Evolutionary conservation across 176 grass and related monocot genomes (phyloP).

Genomic region (Triticum dicoccoides): DNA sequence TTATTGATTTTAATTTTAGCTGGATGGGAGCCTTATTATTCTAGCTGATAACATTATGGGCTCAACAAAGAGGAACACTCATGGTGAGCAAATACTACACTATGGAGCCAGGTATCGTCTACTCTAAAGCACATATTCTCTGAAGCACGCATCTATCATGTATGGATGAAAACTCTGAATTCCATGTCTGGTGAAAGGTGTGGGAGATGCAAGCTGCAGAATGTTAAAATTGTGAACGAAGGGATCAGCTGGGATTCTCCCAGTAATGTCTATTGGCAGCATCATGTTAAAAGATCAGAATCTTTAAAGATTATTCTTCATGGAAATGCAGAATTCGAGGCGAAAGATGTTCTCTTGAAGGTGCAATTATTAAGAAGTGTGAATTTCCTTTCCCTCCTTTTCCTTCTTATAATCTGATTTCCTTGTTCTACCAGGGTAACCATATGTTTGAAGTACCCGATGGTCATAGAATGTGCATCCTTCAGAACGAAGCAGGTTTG

Average conservation of each 20-base stretch:
- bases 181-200: slow-evolving; percentile 50
- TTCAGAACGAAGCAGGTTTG: slow-evolving; percentile 57
- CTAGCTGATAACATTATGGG: slow-evolving; percentile 90
- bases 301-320: slow-evolving; percentile 81
- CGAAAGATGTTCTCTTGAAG: slow-evolving; percentile 68
- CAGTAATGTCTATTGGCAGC: slow-evolving; percentile 89
- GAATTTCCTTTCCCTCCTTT: neutral
- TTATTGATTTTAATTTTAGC: slow-evolving; percentile 46
- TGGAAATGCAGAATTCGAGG: slow-evolving; percentile 97
- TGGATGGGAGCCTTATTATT: slow-evolving; percentile 87
- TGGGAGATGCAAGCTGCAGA: slow-evolving; percentile 72
- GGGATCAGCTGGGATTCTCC: slow-evolving; percentile 86
- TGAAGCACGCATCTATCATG: neutral
- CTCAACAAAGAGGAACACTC: slow-evolving; percentile 49
- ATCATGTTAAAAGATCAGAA: slow-evolving; percentile 90
- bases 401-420: slow-evolving; percentile 26
- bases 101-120: slow-evolving; percentile 64
- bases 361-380: slow-evolving; percentile 31
- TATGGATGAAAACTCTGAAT: slow-evolving; percentile 24
- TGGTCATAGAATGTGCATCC: slow-evolving; percentile 73
- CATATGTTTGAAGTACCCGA: slow-evolving; percentile 86
- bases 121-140: neutral
- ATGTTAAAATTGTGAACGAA: slow-evolving; percentile 70
- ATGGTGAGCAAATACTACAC: slow-evolving; percentile 63
- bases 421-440: slow-evolving; percentile 55